A percentile compares a stretch with the other conserved stretches of the same genome.
Evolutionary conservation across 2,329 filamentous ascomycete genomes (phyloP).

Genomic region (Aspergillus versicolor): DNA sequence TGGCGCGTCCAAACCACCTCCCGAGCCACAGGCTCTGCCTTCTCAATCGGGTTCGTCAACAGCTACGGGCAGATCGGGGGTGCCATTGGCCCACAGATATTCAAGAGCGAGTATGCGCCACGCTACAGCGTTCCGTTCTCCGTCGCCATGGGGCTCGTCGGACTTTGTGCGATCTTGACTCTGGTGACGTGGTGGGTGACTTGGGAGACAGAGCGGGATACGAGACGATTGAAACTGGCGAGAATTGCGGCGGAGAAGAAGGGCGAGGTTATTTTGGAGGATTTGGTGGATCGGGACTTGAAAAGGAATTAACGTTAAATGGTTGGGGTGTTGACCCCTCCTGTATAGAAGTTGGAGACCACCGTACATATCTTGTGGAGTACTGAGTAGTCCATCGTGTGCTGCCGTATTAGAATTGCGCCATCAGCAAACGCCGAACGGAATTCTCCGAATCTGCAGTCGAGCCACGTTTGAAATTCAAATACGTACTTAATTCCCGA

Average conservation of each 20-base stretch:
- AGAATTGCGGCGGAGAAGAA: conserved; percentile 43
- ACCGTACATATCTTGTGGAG: too few species aligned
- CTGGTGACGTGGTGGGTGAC: conserved; percentile 49
- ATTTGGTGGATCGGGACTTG: conserved; percentile 43
- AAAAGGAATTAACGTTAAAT: conserved; percentile 13
- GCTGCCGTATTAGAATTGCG: background rate
- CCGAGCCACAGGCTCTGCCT: conserved; percentile 50
- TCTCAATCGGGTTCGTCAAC: conserved; percentile 53
- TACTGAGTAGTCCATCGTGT: too few species aligned
- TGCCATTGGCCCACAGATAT: conserved; percentile 50
- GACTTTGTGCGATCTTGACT: conserved; percentile 43
- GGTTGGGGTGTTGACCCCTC: background rate
- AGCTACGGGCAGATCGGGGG: conserved; percentile 53
- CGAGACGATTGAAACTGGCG: conserved; percentile 45
- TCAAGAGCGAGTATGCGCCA: conserved; percentile 46
- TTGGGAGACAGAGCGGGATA: conserved; percentile 45
- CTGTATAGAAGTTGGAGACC: background rate
- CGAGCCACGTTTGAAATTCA: background rate
- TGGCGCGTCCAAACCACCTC: conserved; percentile 52
- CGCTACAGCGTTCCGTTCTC: conserved; percentile 48
- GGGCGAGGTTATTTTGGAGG: conserved; percentile 45
- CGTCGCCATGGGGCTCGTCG: conserved; percentile 47
- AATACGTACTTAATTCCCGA: background rate
- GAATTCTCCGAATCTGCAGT: background rate
- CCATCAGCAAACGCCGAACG: background rate